phyloP scores from a whole-genome alignment of 495 filamentous ascomycete species.

The Hyaloscypha bicolor region DNA sequence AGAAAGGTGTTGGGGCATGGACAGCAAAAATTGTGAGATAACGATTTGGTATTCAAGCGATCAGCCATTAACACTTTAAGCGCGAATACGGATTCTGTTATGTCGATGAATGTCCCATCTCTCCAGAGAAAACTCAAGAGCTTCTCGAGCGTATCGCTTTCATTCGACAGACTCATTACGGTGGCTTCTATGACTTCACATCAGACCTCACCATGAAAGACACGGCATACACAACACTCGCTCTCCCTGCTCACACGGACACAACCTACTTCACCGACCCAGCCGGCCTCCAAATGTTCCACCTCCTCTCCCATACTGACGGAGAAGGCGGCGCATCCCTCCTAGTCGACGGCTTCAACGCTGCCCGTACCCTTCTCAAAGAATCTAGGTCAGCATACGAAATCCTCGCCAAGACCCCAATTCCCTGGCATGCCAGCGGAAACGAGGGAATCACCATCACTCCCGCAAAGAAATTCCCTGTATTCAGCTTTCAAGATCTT shows the following conservation, averaged over 20 bases:
- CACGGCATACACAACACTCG: conserved; percentile 86
- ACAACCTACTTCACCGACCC: conserved; percentile 94
- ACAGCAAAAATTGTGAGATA: conserved; percentile 57
- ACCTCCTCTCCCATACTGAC: conserved; percentile 76
- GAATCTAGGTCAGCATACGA: conserved; percentile 53
- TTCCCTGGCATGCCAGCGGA: conserved; percentile 80
- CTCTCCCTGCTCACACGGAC: conserved; percentile 82
- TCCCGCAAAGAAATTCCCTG: conserved; percentile 64
- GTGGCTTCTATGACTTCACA: conserved; percentile 94
- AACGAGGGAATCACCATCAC: conserved; percentile 80
- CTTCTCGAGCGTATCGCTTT: conserved; percentile 80
- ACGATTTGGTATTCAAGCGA: conserved; percentile 29
- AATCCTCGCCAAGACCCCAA: conserved; percentile 48
- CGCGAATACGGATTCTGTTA: conserved; percentile 40
- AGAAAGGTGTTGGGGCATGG: conserved; percentile 57
- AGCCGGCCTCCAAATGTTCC: conserved; percentile 85
- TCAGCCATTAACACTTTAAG: conserved; percentile 19
- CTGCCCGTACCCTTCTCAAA: conserved; percentile 56
- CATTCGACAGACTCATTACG: conserved; percentile 87
- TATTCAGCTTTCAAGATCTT: conserved; percentile 59
- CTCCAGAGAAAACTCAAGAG: conserved; percentile 66
- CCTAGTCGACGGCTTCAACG: conserved; percentile 82
- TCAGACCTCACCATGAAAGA: conserved; percentile 86
- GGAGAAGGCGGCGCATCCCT: conserved; percentile 70
- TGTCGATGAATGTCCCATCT: conserved; percentile 59